A percentile compares a stretch with the other conserved stretches of the same genome.
phyloP scores from a whole-genome alignment of 768 basidiomycete genomes.

The Suillus paluster region DNA sequence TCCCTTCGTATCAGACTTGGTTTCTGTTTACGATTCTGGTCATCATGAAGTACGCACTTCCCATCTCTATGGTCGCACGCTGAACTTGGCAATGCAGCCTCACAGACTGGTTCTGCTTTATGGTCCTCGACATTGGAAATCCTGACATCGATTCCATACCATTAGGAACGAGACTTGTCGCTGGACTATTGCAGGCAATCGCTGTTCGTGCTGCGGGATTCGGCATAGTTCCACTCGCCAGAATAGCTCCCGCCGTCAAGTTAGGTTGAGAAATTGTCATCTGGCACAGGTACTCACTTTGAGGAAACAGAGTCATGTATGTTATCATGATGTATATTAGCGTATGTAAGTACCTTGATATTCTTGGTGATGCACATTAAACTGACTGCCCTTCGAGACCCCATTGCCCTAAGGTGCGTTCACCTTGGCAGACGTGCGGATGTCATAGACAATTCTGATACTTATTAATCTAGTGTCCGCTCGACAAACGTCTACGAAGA shows the following conservation, averaged over 20 bases:
- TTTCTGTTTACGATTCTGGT: slow-evolving; percentile 76
- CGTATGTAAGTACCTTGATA: slow-evolving; percentile 58
- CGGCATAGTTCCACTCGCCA: slow-evolving; percentile 67
- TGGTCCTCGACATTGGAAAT: slow-evolving; percentile 87
- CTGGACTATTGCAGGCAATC: slow-evolving; percentile 78
- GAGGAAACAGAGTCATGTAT: slow-evolving; percentile 67
- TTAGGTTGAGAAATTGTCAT: slow-evolving; percentile 41
- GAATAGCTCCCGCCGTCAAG: slow-evolving; percentile 91
- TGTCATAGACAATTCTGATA: slow-evolving; percentile 6
- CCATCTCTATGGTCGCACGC: not conserved
- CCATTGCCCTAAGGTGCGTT: slow-evolving; percentile 77
- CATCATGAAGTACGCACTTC: slow-evolving; percentile 63
- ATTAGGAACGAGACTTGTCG: slow-evolving; percentile 66
- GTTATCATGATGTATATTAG: slow-evolving; percentile 95
- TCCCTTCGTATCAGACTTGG: slow-evolving; percentile 95
- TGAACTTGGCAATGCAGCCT: slow-evolving; percentile 42
- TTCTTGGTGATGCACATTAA: not conserved
- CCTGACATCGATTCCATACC: slow-evolving; percentile 70
- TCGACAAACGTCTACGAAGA: slow-evolving; percentile 96
- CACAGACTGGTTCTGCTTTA: slow-evolving; percentile 89
- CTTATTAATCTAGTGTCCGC: slow-evolving; percentile 62
- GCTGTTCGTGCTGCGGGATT: slow-evolving; percentile 92
- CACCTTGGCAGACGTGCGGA: not conserved
- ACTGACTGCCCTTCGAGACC: slow-evolving; percentile 48
- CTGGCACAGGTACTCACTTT: slow-evolving; percentile 5